These are phyloP conservation scores for Cyberlindnera misumaiensis DNA, from an alignment of 805 yeast species.

Conservation along the genomic window DNA sequence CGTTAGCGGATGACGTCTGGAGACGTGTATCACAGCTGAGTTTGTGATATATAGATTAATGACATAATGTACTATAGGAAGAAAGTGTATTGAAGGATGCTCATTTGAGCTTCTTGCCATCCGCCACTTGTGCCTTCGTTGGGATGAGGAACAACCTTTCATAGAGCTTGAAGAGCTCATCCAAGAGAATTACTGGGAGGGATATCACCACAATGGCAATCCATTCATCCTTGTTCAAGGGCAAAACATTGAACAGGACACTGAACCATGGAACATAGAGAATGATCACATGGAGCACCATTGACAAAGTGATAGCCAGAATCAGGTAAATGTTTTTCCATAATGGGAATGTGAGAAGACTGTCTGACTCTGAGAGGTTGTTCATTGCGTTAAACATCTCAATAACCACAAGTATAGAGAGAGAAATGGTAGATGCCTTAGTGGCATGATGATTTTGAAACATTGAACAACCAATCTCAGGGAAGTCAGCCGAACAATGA, in stretches of 20 bases:
- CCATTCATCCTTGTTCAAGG: constrained; percentile 30
- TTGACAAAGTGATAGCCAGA: constrained; percentile 29
- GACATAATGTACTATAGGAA: constrained; percentile 1
- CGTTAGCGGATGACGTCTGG: constrained; percentile 53
- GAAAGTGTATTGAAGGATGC: not conserved
- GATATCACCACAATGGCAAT: constrained; percentile 28
- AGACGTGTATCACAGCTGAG: constrained; percentile 27
- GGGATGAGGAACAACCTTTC: constrained; percentile 22
- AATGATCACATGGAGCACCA: constrained; percentile 27
- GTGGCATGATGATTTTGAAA: constrained; percentile 22
- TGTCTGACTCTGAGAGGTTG: constrained; percentile 32
- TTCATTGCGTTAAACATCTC: constrained; percentile 38
- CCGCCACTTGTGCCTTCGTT: not conserved
- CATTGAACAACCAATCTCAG: constrained; percentile 29
- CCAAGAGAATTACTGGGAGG: constrained; percentile 30
- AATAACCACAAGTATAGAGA: constrained; percentile 32
- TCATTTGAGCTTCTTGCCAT: not conserved
- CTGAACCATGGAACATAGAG: constrained; percentile 30
- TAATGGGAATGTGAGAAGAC: constrained; percentile 30
- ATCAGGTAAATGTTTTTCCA: constrained; percentile 33
- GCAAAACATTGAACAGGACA: constrained; percentile 27
- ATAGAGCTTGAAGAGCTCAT: constrained; percentile 30
- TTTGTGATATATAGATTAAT: constrained; percentile 6
- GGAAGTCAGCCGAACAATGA: constrained; percentile 25
- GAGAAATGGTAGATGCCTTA: constrained; percentile 32